Evolutionary conservation across 208 protist species (phyloP).

Genomic region (Crithidia acanthocephali): DNA sequence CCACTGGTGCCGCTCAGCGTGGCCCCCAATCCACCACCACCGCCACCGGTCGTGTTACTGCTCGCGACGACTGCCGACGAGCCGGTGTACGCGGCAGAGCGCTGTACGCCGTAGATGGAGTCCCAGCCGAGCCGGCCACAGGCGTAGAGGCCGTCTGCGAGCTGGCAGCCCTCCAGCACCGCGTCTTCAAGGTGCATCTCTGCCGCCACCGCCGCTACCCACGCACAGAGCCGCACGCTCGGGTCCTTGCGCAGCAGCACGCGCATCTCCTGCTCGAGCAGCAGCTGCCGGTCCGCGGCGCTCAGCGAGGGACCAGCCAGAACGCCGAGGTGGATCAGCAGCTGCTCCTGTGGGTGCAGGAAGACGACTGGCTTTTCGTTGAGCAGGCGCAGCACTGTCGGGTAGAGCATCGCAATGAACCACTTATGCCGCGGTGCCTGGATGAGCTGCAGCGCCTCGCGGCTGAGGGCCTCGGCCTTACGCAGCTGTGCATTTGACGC

Average conservation of each 20-base stretch:
- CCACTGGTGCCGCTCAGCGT: neutral
- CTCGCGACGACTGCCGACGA: slow-evolving; percentile 13
- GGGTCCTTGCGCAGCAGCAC: slow-evolving; percentile 64
- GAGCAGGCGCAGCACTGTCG: slow-evolving; percentile 58
- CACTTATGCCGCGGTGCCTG: slow-evolving; percentile 46
- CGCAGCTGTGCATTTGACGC: slow-evolving; percentile 50
- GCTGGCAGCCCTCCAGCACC: slow-evolving; percentile 70
- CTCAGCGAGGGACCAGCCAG: slow-evolving; percentile 42
- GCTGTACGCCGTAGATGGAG: slow-evolving; percentile 31
- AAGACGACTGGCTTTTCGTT: slow-evolving; percentile 30
- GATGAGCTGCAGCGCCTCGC: slow-evolving; percentile 52
- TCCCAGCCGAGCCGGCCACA: slow-evolving; percentile 79
- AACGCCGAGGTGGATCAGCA: slow-evolving; percentile 67
- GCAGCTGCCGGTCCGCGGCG: slow-evolving; percentile 37
- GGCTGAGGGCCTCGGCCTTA: slow-evolving; percentile 58
- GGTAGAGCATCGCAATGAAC: slow-evolving; percentile 57
- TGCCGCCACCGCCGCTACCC: slow-evolving; percentile 54
- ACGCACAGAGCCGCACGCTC: slow-evolving; percentile 79
- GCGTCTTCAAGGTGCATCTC: slow-evolving; percentile 63
- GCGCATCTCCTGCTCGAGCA: slow-evolving; percentile 59
- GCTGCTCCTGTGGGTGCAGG: slow-evolving; percentile 70
- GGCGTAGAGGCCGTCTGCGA: slow-evolving; percentile 74
- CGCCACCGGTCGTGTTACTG: neutral
- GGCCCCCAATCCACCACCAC: neutral
- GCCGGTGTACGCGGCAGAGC: neutral